Percentiles rank a stretch among this genome's conserved stretches.
Conservation (phyloP, 148 eudicot species). For the Hydrangea macrophylla region DNA sequence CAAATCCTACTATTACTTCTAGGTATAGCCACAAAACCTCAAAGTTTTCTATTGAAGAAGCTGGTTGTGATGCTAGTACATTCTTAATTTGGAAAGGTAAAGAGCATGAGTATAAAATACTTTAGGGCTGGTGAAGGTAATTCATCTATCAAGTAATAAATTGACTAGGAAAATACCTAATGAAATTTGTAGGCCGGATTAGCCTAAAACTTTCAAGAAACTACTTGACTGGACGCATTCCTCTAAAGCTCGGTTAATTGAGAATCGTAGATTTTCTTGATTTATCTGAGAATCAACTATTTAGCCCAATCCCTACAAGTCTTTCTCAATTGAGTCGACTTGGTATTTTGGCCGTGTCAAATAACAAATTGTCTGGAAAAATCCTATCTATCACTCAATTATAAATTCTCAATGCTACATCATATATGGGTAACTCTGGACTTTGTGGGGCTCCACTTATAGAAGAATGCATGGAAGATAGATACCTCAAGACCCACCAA, state of each 20-base stretch:
- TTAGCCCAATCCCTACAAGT: conserved; percentile 24
- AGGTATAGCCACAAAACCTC: background rate
- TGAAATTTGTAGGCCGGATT: conserved; percentile 3
- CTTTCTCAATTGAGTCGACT: conserved; percentile 19
- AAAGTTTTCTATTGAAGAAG: background rate
- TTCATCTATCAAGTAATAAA: conserved; percentile 26
- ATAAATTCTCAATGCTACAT: conserved; percentile 16
- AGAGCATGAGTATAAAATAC: conserved; percentile 10
- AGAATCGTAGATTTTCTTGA: conserved; percentile 19
- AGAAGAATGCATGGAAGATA: conserved; percentile 13
- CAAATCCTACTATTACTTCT: no score
- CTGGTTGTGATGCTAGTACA: conserved; percentile 2
- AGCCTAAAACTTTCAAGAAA: conserved; percentile 31
- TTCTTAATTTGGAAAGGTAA: conserved; percentile 12
- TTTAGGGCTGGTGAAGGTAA: conserved; percentile 12
- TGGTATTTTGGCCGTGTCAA: conserved; percentile 21
- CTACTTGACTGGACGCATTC: conserved; percentile 14
- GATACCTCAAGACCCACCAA: background rate
- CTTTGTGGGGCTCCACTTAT: conserved; percentile 30
- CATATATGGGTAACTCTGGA: conserved; percentile 17
- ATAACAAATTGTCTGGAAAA: conserved; percentile 19
- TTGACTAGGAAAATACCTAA: conserved; percentile 19
- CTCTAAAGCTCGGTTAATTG: conserved; percentile 16
- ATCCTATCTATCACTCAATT: conserved; percentile 28
- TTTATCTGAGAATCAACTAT: conserved; percentile 20